Evolutionary conservation across 202 grass and related monocot genomes (phyloP).

Genomic region (Digitaria exilis): DNA sequence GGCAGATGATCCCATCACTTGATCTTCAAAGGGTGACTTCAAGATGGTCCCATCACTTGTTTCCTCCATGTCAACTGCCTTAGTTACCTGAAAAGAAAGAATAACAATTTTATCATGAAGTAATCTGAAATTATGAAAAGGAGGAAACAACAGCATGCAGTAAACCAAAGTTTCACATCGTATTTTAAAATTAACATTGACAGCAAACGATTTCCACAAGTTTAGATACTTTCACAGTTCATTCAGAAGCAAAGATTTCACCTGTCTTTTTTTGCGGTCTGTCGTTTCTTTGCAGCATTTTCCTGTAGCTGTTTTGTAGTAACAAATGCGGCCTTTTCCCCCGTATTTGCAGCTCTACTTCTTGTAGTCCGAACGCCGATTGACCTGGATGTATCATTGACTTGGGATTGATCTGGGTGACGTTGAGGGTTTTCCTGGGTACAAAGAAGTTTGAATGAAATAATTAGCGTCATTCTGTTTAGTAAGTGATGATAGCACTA

Average conservation of each 20-base stretch:
- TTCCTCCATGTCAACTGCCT: background rate
- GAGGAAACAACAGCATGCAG: background rate
- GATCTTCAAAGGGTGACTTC: background rate
- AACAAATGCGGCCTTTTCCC: background rate
- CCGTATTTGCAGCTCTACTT: background rate
- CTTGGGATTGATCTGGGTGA: background rate
- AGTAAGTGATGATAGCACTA: background rate
- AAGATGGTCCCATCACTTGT: background rate
- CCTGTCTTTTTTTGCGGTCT: background rate
- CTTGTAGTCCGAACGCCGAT: background rate
- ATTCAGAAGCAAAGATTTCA: background rate
- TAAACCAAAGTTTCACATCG: background rate
- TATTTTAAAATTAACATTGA: background rate
- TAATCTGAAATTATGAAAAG: background rate
- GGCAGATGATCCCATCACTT: background rate
- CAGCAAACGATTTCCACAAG: background rate
- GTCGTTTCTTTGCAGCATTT: background rate
- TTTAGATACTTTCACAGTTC: background rate
- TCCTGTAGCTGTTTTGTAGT: background rate
- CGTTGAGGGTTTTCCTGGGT: background rate
- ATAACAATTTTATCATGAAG: background rate
- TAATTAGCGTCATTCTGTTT: too few species aligned
- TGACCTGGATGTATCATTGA: background rate
- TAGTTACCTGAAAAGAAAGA: background rate
- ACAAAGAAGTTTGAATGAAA: background rate